phyloP scores from a whole-genome alignment of 768 basidiomycete species.

The Boletellus emodensis region DNA sequence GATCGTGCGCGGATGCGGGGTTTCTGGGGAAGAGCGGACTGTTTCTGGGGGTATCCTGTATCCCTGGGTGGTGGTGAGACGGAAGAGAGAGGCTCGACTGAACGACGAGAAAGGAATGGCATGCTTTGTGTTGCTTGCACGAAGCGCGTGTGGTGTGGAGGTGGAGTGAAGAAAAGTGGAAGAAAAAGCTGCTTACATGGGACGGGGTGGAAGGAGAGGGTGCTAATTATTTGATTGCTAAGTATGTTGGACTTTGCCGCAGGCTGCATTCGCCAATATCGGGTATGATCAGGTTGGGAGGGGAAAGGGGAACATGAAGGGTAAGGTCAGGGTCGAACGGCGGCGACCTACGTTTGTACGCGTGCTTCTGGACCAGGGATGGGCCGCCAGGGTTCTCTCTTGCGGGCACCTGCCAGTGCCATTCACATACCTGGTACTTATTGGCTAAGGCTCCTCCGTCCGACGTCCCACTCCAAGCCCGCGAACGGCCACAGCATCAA shows the following conservation, averaged over 20 bases:
- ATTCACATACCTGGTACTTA: not conserved
- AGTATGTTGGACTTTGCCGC: not conserved
- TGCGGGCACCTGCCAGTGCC: not conserved
- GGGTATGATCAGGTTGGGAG: slow-evolving; percentile 3
- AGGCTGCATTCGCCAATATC: slow-evolving; percentile 16
- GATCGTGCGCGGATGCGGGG: slow-evolving; percentile 22
- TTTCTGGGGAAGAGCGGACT: slow-evolving; percentile 5
- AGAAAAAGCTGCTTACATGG: slow-evolving; percentile 14
- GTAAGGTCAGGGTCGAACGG: slow-evolving; percentile 4
- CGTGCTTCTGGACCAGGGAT: slow-evolving; percentile 11
- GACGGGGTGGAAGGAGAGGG: not conserved
- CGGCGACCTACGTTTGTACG: slow-evolving; percentile 4
- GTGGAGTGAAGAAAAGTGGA: not conserved
- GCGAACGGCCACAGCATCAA: too few species aligned
- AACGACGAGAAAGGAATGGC: slow-evolving; percentile 30
- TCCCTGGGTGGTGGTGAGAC: not conserved
- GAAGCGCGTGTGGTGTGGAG: not conserved
- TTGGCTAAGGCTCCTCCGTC: not conserved
- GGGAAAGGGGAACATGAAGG: not conserved
- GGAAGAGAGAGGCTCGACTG: slow-evolving; percentile 19
- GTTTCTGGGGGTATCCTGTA: not conserved
- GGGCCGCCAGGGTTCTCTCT: slow-evolving; percentile 13
- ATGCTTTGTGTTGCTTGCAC: slow-evolving; percentile 8
- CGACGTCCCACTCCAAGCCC: too few species aligned
- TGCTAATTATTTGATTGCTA: too few species aligned